Conservation (phyloP, 2,329 filamentous ascomycete species). For the Cytospora chrysosperma region DNA sequence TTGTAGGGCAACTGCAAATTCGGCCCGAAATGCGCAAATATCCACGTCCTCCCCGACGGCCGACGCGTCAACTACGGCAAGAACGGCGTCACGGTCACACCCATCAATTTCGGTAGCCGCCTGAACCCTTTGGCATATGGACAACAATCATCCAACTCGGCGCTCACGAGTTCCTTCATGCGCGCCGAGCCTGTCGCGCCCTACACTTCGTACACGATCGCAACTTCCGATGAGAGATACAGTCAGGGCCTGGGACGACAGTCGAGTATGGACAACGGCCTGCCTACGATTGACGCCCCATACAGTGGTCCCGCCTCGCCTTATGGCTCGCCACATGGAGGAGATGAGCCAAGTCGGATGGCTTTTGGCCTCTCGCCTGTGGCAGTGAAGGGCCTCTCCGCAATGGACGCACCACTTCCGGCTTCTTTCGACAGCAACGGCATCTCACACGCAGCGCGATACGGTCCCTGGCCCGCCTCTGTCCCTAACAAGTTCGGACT, state of each 20-base stretch:
- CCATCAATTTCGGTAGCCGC: slow-evolving; percentile 63
- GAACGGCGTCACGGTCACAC: slow-evolving; percentile 63
- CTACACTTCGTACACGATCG: slow-evolving; percentile 49
- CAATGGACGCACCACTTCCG: slow-evolving; percentile 87
- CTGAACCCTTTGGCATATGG: slow-evolving; percentile 64
- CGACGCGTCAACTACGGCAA: slow-evolving; percentile 82
- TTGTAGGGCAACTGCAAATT: slow-evolving; percentile 96
- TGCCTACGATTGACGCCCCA: slow-evolving; percentile 60
- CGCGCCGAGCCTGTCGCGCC: slow-evolving; percentile 54
- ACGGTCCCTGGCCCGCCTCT: slow-evolving; percentile 87
- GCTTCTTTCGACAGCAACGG: slow-evolving; percentile 96
- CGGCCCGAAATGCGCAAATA: slow-evolving; percentile 93
- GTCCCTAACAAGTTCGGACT: slow-evolving; percentile 89
- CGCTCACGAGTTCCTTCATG: slow-evolving; percentile 72
- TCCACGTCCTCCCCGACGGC: slow-evolving; percentile 92
- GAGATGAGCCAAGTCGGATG: slow-evolving; percentile 54
- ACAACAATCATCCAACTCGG: slow-evolving; percentile 64
- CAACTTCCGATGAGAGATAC: slow-evolving; percentile 42
- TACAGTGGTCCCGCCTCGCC: slow-evolving; percentile 55
- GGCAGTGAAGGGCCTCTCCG: slow-evolving; percentile 70
- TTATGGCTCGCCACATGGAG: slow-evolving; percentile 83
- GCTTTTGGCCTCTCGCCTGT: slow-evolving; percentile 79
- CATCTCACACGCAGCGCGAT: slow-evolving; percentile 85
- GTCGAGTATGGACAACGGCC: slow-evolving; percentile 53
- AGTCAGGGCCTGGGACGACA: slow-evolving; percentile 46